Evolutionary conservation across 352 stramenopile species (phyloP), one percentile per base, ranked within the genome.

Genomic region (Thalassiosira mediterranea): DNA sequence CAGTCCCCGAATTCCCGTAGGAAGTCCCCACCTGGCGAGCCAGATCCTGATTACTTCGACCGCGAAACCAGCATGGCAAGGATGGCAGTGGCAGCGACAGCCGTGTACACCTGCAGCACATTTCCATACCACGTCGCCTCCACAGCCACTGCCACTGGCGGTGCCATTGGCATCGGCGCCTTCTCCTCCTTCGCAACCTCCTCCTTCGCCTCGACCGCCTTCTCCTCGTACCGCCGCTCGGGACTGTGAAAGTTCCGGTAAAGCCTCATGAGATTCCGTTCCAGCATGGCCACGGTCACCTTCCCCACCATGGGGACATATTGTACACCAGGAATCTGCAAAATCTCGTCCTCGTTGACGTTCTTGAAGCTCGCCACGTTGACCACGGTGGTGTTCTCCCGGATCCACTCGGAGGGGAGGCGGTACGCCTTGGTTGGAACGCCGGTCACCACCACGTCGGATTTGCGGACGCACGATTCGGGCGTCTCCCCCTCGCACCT

Each of bases 311-410:
- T 93, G 26, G 96, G 95, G 67, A 99, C 94, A 86, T 98, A 98
- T 60, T 95, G 94, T 32, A 98, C 95, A 37, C 95, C 95, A 10
- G 91, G 88, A 79, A 98, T 97, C 56, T 89, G 73, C 32, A 98
- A 80, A 53, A 98, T 90, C 49, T 90, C 89, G 28, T 97, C 93
- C 77, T 98, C 96, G 70, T 98, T 94, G 5, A 98, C 95, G 79
- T 95, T 95, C 89, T 98, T 98, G 86, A 98, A 98, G 21, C 93
- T 97, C 58, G 96, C 94, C 8, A 98, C 96, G 89, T 98, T 99
- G 76, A 99, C 96, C 23, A 99, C 94, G n/a, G 97, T 96, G 19
- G 95, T 97, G 81, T 97, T 94, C 17, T 93, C 86, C 87, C 96
- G 94, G 54, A 99, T 95, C 96, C 95, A 98, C 61, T 96, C 92